phyloP scores from a whole-genome alignment of 306 rosid genomes.

The Medicago lupulina region DNA sequence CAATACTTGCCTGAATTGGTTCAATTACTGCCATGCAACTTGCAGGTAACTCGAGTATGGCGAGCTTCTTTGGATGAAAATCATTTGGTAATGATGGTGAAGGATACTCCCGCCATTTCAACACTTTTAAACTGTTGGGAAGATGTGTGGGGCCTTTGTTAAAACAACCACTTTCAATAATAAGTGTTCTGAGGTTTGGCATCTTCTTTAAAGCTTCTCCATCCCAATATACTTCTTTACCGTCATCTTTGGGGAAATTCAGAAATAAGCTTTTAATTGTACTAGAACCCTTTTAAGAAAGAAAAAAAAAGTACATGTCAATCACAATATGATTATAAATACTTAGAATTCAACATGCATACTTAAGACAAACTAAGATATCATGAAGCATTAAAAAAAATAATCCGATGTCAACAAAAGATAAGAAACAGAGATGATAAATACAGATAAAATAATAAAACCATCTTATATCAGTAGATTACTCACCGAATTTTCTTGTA shows the following conservation, averaged over 20 bases:
- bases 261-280: constrained; percentile 31
- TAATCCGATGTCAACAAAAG: too few species aligned
- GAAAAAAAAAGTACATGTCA: too few species aligned
- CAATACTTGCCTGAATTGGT: constrained; percentile 16
- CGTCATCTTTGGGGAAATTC: background rate
- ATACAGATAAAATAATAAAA: background rate
- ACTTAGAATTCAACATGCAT: background rate
- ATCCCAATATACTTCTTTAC: constrained; percentile 24
- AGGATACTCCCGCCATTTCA: constrained; percentile 35
- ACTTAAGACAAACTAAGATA: too few species aligned
- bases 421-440: too few species aligned
- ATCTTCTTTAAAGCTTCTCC: constrained; percentile 35
- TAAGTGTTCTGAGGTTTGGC: constrained; percentile 19
- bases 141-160: constrained; percentile 10
- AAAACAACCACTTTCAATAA: background rate
- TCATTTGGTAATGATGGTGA: constrained; percentile 30
- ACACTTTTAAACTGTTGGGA: constrained; percentile 35
- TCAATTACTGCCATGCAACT: background rate
- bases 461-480: background rate
- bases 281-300: constrained; percentile 29
- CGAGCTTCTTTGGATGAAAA: constrained; percentile 28
- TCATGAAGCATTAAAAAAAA: too few species aligned
- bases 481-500: background rate
- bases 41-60: constrained; percentile 8
- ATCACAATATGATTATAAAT: background rate